Percentiles rank a stretch among this genome's conserved stretches.
These are phyloP conservation scores for Phytophthora megakarya DNA, from an alignment of 352 stramenopile genomes.

Conservation along the genomic window DNA sequence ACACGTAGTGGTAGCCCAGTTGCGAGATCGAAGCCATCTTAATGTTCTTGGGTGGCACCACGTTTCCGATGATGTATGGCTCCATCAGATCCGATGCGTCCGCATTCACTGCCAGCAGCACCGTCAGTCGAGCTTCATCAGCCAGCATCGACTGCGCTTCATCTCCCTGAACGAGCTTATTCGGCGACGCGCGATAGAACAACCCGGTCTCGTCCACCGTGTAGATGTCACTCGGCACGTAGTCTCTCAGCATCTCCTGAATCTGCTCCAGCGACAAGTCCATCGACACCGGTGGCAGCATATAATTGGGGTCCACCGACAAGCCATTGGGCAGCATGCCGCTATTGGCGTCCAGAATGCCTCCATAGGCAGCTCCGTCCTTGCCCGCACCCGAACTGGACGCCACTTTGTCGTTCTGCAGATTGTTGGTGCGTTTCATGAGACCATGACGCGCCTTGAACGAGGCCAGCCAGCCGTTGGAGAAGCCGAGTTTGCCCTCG, in stretches of 20 bases:
- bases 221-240: slow-evolving; percentile 84
- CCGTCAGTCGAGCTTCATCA: slow-evolving; percentile 72
- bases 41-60: slow-evolving; percentile 76
- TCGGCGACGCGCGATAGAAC: slow-evolving; percentile 87
- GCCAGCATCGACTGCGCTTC: slow-evolving; percentile 77
- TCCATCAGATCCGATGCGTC: slow-evolving; percentile 84
- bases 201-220: slow-evolving; percentile 86
- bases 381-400: slow-evolving; percentile 4
- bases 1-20: slow-evolving; percentile 87
- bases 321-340: slow-evolving; percentile 58
- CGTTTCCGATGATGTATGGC: slow-evolving; percentile 84
- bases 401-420: slow-evolving; percentile 44
- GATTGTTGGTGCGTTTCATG: slow-evolving; percentile 62
- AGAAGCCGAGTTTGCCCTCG: slow-evolving; percentile 84
- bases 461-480: slow-evolving; percentile 84
- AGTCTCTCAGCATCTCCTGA: slow-evolving; percentile 82
- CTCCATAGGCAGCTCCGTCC: slow-evolving; percentile 35
- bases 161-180: slow-evolving; percentile 84
- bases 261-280: slow-evolving; percentile 87
- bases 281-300: slow-evolving; percentile 79
- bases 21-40: slow-evolving; percentile 83
- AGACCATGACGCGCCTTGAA: slow-evolving; percentile 87
- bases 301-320: slow-evolving; percentile 69
- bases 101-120: slow-evolving; percentile 76
- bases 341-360: slow-evolving; percentile 52